Evolutionary conservation across 768 basidiomycete genomes (phyloP), one percentile per base, ranked within the genome.

Genomic region (Pholiota microspora): DNA sequence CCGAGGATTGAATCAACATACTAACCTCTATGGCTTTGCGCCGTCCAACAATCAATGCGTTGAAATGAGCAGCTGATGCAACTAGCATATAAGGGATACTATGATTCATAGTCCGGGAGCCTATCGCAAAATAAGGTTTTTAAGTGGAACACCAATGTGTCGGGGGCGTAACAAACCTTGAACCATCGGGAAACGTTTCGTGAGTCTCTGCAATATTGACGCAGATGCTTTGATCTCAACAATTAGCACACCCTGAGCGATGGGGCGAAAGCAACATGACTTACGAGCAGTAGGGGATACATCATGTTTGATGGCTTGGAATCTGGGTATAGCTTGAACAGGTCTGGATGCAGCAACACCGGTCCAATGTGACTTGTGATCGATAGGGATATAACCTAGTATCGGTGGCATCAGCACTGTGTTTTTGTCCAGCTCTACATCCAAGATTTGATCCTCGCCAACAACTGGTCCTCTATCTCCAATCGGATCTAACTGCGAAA

Each of bases 391-490:
- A 55, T 73, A 76, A 35, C 64, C 67, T 21, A 61, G 62, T 29
- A 59, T 64, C 5, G 65, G 52, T 3, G 77, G 71, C 28, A 68
- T 67, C 44, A 81, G 61, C 5, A 72, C 53, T 3, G 79, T 83
- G 48, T 68, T 64, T 49, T 74, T 77, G 56, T 83, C 77, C 16
- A 83, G 70, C 53, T 81, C 79, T 24, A 81, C 63, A 59, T 83
- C 80, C n/a, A 79, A 64, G 16, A 81, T 69, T 60, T 83, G 80
- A 54, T 80, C 78, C 59, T 79, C 76, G 15, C 80, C 79, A 27
- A 72, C 49, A 0, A 69, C 66, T 13, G 73, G 67, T 15, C 67
- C 61, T 15, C 59, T 31, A 36, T 60, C 66, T 53, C 71, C 70
- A 13, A 73, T 56, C 27, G 71, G 68, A 57, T 81, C 78, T 53